Evolutionary conservation across 106 monocot species (phyloP), one percentile per base, ranked within the genome.

Genomic region (Dactylorhiza incarnata): DNA sequence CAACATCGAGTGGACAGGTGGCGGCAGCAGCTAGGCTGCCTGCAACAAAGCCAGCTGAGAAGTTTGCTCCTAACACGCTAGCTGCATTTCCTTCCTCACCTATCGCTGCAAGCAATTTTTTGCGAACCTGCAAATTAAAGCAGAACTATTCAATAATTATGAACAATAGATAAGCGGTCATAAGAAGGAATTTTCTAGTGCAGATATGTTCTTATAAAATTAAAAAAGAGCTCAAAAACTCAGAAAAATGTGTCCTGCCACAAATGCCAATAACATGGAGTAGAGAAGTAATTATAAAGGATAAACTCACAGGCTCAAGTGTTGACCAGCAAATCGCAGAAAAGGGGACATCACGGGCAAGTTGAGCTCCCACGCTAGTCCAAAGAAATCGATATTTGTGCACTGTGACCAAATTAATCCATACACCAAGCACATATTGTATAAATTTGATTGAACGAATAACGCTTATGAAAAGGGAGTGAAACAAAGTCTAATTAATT

Each of bases 1-100:
- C 96, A 77, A 96, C 96, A 84, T 96, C 96, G 76, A 96, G 89
- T 76, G 96, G 96, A 50, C 96, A 96, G 45, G 96, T 96, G 23
- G 81, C 88, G 67, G 84, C 92, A 80, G 96, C 93, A 82, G 96
- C 86, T 83, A 96, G 75, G 71, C 87, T 84, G 50, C 96, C 96
- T 53, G 96, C 93, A 81, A 86, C 79, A 87, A 91, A 91, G 25
- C 96, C 93, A 50, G 96, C 93, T 46, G 89, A 74, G 67, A 96
- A 96, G 74, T 96, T 96, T 29, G 90, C 90, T 16, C 84, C 93
- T 20, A 93, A 65, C 51, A 96, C 85, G 81, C 79, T 78, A 26
- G 76, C 76, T 66, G 85, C 87, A 74, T 87, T 91, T 37, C 72
- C 84, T 76, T 96, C 79, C 3, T 96, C 89, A 44, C 83, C 89